Evolutionary conservation across 169 alveolate genomes (phyloP).

Genomic region (Eimeria brunetti): DNA sequence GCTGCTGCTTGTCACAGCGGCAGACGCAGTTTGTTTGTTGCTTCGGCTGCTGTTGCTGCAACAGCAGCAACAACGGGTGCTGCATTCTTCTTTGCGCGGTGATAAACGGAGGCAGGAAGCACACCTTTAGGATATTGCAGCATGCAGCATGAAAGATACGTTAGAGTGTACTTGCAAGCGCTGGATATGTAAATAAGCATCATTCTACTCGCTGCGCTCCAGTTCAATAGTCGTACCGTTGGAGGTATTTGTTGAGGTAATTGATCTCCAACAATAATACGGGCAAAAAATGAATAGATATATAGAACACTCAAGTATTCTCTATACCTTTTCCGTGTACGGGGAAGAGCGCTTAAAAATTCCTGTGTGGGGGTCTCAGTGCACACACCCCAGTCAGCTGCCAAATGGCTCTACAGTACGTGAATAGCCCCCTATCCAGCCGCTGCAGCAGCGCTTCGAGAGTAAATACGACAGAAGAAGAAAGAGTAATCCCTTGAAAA

Average conservation of each 20-base stretch:
- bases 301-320: too few species aligned
- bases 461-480: neutral
- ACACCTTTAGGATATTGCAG: constrained; percentile 11
- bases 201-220: neutral
- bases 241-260: too few species aligned
- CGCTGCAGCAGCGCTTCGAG: neutral
- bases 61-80: constrained; percentile 2
- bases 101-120: neutral
- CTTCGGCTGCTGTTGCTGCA: neutral
- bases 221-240: neutral
- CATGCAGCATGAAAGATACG: neutral
- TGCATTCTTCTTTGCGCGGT: neutral
- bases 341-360: neutral
- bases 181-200: neutral
- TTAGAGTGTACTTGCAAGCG: neutral
- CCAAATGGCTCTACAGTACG: neutral
- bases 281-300: too few species aligned
- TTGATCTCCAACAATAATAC: too few species aligned
- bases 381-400: neutral
- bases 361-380: neutral
- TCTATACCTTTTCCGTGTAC: too few species aligned
- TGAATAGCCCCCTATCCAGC: neutral
- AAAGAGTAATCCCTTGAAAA: neutral
- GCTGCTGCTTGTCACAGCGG: constrained; percentile 2
- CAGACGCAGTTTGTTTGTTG: neutral